Conservation (phyloP, 345 rosid genomes). For the Eucalyptus marginata region DNA sequence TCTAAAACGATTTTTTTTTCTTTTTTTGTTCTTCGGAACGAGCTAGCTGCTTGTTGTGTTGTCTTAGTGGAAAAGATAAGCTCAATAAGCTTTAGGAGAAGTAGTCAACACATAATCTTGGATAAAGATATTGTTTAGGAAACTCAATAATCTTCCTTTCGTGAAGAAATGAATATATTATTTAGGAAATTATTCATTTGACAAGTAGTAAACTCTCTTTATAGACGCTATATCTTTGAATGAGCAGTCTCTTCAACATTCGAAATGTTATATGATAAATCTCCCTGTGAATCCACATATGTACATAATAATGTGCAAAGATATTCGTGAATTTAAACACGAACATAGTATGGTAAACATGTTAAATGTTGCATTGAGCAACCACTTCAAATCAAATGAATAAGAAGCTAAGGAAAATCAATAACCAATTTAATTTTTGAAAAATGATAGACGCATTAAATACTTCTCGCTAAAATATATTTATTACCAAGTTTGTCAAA, state of each 20-base stretch:
- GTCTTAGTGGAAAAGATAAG: neutral
- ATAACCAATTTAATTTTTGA: neutral
- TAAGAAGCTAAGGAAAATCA: neutral
- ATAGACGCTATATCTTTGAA: fast-evolving
- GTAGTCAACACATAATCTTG: neutral
- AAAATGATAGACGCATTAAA: neutral
- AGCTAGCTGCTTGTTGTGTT: neutral
- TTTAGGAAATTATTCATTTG: neutral
- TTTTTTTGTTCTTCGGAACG: fast-evolving
- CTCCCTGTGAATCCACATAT: neutral
- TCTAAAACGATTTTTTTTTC: too few species aligned
- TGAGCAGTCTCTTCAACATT: neutral
- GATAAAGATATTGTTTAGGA: neutral
- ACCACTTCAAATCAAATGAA: neutral
- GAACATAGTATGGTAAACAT: neutral
- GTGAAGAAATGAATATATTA: neutral
- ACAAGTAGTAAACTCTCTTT: neutral
- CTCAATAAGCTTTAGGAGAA: neutral
- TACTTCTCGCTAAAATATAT: neutral
- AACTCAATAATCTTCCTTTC: neutral
- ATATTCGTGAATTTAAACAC: neutral
- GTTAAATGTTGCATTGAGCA: neutral
- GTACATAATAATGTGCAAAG: neutral
- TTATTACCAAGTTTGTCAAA: neutral
- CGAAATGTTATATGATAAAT: neutral